Base-by-base conservation (phyloP, 805 yeast species). In the Candida andamanensis region DNA sequence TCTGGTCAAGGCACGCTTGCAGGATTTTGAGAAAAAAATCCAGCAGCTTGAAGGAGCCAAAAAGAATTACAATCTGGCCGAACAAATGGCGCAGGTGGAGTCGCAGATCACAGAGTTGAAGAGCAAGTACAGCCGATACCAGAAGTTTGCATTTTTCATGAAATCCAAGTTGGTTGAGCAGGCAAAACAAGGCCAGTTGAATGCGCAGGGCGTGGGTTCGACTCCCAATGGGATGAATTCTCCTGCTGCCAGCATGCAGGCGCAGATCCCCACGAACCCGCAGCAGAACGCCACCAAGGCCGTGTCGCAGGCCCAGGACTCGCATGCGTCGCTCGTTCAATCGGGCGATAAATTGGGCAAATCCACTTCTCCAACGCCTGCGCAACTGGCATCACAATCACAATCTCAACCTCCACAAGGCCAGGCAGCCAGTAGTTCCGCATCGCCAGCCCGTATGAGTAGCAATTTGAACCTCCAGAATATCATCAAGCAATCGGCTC, bases 401-500 rank as follows among this genome's bases (percentile, higher is more conserved):
- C 35, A 32, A 18, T 6, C 17, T 13, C n/a, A n/a, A n/a, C n/a
- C n/a, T n/a, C n/a, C n/a, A n/a, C n/a, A n/a, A n/a, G n/a, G n/a
- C n/a, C 32, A 22, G 15, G 22, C 34, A 7, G 26, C 29, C 16
- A 39, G 38, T 11, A 27, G 29, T n/a, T 22, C 41, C 6, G 37
- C 41, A 10, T 41, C 52, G 3, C 52, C 57, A 17, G 18, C 20
- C 9, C 35, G 35, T 19, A 7, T 26, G 2, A 33, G 21, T 24
- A 30, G 34, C 11, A 39, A 50, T 10, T 42, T 61, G 24, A 62
- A 60, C 33, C 51, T 63, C 20, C 45, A 60, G 16, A 69, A 60
- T 32, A 60, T 60, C 21, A 68, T 72, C 16, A 70, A 74, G 36
- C 72, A 80, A 14, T 59, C 71, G 28, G 75, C 72, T 17, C 85